Evolutionary conservation across 2,329 filamentous ascomycete species (phyloP).

Genomic region (Aspergillus uvarum): DNA sequence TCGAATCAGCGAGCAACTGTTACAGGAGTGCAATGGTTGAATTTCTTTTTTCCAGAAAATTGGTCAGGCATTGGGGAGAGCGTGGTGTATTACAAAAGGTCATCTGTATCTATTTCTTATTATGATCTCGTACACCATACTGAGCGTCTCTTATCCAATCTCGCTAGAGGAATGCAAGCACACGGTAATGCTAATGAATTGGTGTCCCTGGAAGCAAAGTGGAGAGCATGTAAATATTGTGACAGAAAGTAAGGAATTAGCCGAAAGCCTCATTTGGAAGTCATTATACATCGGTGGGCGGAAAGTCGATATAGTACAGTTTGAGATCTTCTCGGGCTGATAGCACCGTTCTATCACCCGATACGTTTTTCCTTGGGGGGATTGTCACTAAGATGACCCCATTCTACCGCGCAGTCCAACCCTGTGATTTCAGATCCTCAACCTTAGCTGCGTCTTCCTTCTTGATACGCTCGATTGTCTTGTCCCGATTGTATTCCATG

Average conservation of each 20-base stretch:
- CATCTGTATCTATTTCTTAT: background rate
- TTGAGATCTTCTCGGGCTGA: conserved; percentile 1
- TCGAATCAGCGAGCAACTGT: conserved; percentile 9
- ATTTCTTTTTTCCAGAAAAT: background rate
- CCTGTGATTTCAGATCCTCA: conserved; percentile 44
- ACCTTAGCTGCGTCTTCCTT: conserved; percentile 69
- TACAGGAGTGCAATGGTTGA: conserved; percentile 12
- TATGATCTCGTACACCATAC: background rate
- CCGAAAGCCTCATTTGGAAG: background rate
- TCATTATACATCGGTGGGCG: conserved; percentile 2
- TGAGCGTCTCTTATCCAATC: background rate
- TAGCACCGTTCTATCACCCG: conserved; percentile 10
- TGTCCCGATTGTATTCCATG: conserved; percentile 83
- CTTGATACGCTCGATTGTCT: conserved; percentile 72
- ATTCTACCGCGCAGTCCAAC: conserved; percentile 29
- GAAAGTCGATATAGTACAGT: conserved; percentile 18
- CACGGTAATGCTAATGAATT: background rate
- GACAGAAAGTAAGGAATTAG: background rate
- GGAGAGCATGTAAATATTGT: background rate
- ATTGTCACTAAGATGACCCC: background rate
- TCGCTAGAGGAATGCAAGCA: conserved; percentile 3
- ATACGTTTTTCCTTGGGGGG: conserved; percentile 12
- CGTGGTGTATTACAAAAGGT: background rate
- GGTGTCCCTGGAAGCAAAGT: background rate
- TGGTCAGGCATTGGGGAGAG: conserved; percentile 4